Evolutionary conservation across 177 flowering plant genomes (phyloP), one percentile per base, ranked within the genome.

Genomic region (Vitis hybrid): DNA sequence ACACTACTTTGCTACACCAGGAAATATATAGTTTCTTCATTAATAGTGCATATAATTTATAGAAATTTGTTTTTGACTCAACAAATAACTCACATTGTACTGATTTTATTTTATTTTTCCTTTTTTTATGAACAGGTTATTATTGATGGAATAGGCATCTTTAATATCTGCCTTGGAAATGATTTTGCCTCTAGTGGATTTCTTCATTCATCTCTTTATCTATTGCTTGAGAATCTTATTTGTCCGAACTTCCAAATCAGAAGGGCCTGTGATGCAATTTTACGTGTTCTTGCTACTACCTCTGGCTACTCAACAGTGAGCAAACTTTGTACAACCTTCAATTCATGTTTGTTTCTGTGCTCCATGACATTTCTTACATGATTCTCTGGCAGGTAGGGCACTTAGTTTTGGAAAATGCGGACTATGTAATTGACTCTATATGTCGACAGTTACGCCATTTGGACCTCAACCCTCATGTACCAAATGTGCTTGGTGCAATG

Each of bases 371-470:
- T 64, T 66, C 4, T 9, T 55, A 2, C 65, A 49, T 49, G 18
- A 54, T 30, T 72, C 60, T 56, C 50, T 78, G 76, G 79, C 84
- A 95, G 99, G 99, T 93, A 7, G 96, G 97, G 56, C 76, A 85
- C 69, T 72, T 95, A 55, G 95, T 95, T 56, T 68, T 93, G 75
- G 89, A 69, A 70, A 95, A 93, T 87, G 87, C 99, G 64, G 99
- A 95, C 79, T 95, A 91, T 73, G 79, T 95, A 50, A 83, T 95
- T 73, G 99, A 95, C 75, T 93, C 97, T 10, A 79, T 95, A 64
- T 91, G 97, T 70, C 89, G 89, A 52, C 97, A 95, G 71, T 69
- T 95, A 57, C 92, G 97, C n/a, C 97, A 93, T 81, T 73, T 95
- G 77, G 97, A 95, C 83, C 86, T 90, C 64, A 90, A 91, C 76